Evolutionary conservation across 2,329 filamentous ascomycete species (phyloP).

Genomic region (Paracoccidioides lutzii): DNA sequence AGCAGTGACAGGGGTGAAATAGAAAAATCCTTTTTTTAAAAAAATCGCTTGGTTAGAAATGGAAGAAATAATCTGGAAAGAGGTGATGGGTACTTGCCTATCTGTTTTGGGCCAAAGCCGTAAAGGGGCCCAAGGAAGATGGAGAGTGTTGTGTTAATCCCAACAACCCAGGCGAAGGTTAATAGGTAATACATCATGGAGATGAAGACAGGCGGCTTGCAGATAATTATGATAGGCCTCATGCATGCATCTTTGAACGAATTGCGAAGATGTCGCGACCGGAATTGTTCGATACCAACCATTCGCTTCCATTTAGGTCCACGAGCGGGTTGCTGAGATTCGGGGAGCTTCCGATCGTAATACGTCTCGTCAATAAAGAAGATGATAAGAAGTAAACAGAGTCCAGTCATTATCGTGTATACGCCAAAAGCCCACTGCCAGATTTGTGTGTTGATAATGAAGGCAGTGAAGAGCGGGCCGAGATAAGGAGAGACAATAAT

Average conservation of each 20-base stretch:
- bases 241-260: constrained; percentile 23
- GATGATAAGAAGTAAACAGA: constrained; percentile 22
- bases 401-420: constrained; percentile 21
- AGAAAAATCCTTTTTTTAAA: constrained; percentile 36
- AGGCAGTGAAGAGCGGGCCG: constrained; percentile 23
- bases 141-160: constrained; percentile 44
- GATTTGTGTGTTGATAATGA: constrained; percentile 25
- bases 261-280: constrained; percentile 18
- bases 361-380: constrained; percentile 28
- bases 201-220: constrained; percentile 28
- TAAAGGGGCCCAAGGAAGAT: constrained; percentile 42
- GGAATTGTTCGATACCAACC: constrained; percentile 24
- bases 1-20: constrained; percentile 46
- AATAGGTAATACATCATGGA: constrained; percentile 28
- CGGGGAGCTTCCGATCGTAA: constrained; percentile 24
- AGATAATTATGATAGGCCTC: constrained; percentile 25
- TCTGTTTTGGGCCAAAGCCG: constrained; percentile 37
- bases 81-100: constrained; percentile 27
- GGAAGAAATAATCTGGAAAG: neutral
- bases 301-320: constrained; percentile 20
- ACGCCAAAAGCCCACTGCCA: constrained; percentile 29
- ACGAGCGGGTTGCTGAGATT: constrained; percentile 20
- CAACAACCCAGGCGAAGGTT: constrained; percentile 32
- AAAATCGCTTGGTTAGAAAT: neutral
- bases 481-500: constrained; percentile 25